Conservation (phyloP, 129 eudicot genomes). For the Solidago caesia region DNA sequence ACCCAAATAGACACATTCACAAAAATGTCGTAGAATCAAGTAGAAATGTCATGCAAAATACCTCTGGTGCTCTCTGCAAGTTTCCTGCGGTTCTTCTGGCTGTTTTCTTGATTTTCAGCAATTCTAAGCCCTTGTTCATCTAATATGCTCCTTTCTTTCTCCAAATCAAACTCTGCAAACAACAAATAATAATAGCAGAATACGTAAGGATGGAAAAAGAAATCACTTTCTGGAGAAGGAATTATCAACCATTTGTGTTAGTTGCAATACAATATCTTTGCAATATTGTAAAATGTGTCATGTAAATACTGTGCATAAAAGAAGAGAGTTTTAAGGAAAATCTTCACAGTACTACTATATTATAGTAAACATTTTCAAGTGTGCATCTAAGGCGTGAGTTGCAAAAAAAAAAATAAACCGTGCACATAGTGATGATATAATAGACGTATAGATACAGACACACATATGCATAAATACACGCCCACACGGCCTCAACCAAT, state of each 20-base stretch:
- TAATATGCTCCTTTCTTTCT: constrained; percentile 81
- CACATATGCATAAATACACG: too few species aligned
- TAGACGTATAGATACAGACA: too few species aligned
- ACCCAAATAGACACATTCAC: not conserved
- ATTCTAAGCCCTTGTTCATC: constrained; percentile 98
- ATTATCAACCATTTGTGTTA: not conserved
- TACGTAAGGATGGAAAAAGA: not conserved
- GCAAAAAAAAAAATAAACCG: too few species aligned
- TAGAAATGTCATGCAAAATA: constrained; percentile 21
- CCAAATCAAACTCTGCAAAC: constrained; percentile 87
- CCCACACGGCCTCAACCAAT: too few species aligned
- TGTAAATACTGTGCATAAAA: too few species aligned
- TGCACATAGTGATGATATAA: too few species aligned
- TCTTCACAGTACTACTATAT: too few species aligned
- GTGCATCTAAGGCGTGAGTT: too few species aligned
- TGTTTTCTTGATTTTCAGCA: constrained; percentile 98
- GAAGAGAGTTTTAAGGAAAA: too few species aligned
- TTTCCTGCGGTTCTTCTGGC: constrained; percentile 95
- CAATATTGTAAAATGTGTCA: too few species aligned
- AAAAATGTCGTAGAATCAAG: not conserved
- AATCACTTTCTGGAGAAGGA: not conserved
- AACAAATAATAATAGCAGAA: not conserved
- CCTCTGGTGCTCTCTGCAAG: constrained; percentile 99
- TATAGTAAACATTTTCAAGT: too few species aligned
- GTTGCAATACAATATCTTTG: too few species aligned